Percentiles rank a stretch among this genome's conserved stretches.
These are phyloP conservation scores for Vachellia pachyceras DNA, from an alignment of 306 rosid species.

Conservation along the genomic window DNA sequence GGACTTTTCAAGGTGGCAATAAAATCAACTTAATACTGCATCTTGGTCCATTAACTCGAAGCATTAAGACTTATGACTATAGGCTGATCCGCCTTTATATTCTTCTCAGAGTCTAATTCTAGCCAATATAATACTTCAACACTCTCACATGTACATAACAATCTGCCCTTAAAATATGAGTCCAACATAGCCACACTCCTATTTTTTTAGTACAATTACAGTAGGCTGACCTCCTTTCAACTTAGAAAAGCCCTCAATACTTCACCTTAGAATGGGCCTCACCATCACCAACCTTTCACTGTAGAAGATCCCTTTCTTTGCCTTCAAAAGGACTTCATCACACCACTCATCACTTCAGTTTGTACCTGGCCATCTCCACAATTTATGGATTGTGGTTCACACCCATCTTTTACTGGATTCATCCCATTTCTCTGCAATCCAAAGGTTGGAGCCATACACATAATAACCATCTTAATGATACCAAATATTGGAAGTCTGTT, in stretches of 20 bases:
- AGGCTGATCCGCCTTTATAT: not conserved
- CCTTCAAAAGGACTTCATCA: not conserved
- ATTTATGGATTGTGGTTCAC: not conserved
- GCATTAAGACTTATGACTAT: not conserved
- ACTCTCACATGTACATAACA: not conserved
- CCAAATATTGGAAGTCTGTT: not conserved
- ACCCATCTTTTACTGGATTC: not conserved
- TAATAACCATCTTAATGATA: not conserved
- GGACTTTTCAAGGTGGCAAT: not conserved
- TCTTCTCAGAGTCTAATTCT: not conserved
- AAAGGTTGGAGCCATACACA: not conserved
- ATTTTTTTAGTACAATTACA: not conserved
- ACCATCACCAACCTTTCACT: not conserved
- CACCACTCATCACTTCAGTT: not conserved
- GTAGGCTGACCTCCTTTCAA: not conserved
- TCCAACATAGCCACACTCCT: not conserved
- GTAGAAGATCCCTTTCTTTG: not conserved
- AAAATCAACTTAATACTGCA: not conserved
- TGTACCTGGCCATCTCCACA: not conserved
- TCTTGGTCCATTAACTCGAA: not conserved
- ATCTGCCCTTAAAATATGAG: not conserved
- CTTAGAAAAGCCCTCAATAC: not conserved
- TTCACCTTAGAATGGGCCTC: not conserved
- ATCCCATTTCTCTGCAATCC: not conserved
- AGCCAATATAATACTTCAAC: not conserved